phyloP scores from a whole-genome alignment of 768 basidiomycete species.

The Mycena floridula region DNA sequence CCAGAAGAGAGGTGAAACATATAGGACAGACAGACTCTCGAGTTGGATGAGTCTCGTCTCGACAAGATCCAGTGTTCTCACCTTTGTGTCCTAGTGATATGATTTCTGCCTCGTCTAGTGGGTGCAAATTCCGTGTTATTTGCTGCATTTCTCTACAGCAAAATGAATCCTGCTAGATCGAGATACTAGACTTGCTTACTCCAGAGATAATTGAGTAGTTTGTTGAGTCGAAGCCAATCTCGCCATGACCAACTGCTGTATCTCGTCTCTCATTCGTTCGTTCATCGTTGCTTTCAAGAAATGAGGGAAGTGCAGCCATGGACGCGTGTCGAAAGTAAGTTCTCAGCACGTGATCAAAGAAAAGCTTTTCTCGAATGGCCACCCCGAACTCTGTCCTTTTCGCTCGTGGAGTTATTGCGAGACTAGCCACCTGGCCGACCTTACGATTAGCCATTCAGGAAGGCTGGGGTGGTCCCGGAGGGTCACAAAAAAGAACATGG shows the following conservation, averaged over 20 bases:
- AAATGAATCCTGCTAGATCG: no score
- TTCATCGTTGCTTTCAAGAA: no score
- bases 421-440: slow-evolving; percentile 80
- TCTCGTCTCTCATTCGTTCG: not conserved
- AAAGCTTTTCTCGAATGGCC: no score
- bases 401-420: slow-evolving; percentile 80
- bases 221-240: no score
- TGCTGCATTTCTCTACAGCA: no score
- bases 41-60: not conserved
- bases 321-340: no score
- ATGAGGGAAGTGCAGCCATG: no score
- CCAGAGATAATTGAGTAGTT: no score
- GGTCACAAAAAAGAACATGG: slow-evolving; percentile 73
- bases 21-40: slow-evolving; percentile 71
- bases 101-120: slow-evolving; percentile 44
- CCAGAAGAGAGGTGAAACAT: slow-evolving; percentile 64
- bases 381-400: slow-evolving; percentile 76
- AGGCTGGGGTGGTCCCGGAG: slow-evolving; percentile 78
- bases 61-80: slow-evolving; percentile 7
- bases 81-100: slow-evolving; percentile 42
- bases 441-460: slow-evolving; percentile 83
- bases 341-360: no score
- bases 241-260: not conserved
- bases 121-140: slow-evolving; percentile 43
- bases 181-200: no score